phyloP scores from a whole-genome alignment of 768 basidiomycete genomes.

The Ephemerocybe angulata region DNA sequence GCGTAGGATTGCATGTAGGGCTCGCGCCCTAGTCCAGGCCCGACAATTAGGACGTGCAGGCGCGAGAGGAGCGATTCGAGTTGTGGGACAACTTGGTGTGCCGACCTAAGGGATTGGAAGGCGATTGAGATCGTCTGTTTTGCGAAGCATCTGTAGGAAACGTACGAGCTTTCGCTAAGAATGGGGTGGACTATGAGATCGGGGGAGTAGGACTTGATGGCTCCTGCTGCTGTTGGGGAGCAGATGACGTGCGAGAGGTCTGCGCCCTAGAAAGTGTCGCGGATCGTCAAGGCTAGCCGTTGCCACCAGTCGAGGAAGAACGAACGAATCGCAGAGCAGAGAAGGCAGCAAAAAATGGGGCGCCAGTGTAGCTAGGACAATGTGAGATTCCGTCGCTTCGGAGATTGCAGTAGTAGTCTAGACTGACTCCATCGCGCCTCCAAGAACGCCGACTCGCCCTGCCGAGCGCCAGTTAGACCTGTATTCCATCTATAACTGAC shows the following conservation, averaged over 20 bases:
- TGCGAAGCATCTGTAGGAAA: too few relatives aligned
- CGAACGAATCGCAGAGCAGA: constrained; percentile 81
- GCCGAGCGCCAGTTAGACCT: not conserved
- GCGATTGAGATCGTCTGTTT: too few relatives aligned
- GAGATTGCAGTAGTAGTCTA: not conserved
- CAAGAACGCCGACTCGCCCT: constrained; percentile 91
- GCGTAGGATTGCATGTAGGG: constrained; percentile 86
- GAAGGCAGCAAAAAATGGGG: constrained; percentile 93
- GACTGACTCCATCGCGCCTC: constrained; percentile 87
- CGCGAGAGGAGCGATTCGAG: constrained; percentile 73
- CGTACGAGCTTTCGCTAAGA: constrained; percentile 64
- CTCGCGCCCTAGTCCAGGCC: constrained; percentile 92
- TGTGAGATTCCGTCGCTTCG: not conserved
- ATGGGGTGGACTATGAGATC: constrained; percentile 98
- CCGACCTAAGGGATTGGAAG: too few relatives aligned
- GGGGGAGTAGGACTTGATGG: constrained; percentile 96
- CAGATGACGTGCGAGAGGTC: constrained; percentile 98
- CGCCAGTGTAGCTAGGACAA: constrained; percentile 80
- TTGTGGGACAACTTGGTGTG: constrained; percentile 44
- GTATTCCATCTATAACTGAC: not conserved
- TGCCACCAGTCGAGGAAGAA: constrained; percentile 9
- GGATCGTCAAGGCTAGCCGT: not conserved
- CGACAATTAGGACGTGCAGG: constrained; percentile 89
- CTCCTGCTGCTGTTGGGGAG: constrained; percentile 83
- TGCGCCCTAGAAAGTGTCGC: constrained; percentile 56